phyloP scores from a whole-genome alignment of 2,329 filamentous ascomycete species.

The Pyrenophora seminiperda region DNA sequence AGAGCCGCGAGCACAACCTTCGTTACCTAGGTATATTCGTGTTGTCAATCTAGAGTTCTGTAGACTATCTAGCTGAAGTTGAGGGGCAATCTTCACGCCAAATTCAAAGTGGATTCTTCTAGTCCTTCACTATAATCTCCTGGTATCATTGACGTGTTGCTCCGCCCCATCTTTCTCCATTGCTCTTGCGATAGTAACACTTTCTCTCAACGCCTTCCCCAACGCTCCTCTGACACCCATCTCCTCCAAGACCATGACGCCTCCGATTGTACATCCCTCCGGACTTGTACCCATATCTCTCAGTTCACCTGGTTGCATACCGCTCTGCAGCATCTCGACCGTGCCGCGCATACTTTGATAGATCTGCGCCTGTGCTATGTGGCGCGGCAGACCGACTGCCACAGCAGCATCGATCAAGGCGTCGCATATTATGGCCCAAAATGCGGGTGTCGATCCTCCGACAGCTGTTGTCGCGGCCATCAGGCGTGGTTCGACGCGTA shows the following conservation, averaged over 20 bases:
- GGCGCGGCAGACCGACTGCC: conserved; percentile 34
- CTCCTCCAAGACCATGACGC: conserved; percentile 43
- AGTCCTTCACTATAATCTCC: too few species aligned
- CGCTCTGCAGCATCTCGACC: conserved; percentile 38
- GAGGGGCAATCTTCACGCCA: too few species aligned
- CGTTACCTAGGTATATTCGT: too few species aligned
- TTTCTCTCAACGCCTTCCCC: conserved; percentile 45
- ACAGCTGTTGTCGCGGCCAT: conserved; percentile 41
- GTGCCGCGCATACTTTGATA: conserved; percentile 42
- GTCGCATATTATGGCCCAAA: conserved; percentile 41
- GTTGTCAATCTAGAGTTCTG: too few species aligned
- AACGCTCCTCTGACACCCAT: conserved; percentile 33
- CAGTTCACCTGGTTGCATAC: conserved; percentile 34
- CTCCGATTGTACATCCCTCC: conserved; percentile 43
- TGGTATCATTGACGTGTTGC: too few species aligned
- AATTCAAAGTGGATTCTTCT: too few species aligned
- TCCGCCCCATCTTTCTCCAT: too few species aligned
- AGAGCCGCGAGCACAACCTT: too few species aligned
- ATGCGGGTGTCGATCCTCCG: conserved; percentile 39
- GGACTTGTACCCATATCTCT: conserved; percentile 40
- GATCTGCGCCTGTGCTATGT: conserved; percentile 34
- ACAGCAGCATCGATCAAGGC: conserved; percentile 41
- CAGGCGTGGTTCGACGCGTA: conserved; percentile 25
- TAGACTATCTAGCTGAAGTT: too few species aligned
- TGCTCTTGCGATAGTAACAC: too few species aligned